phyloP scores from a whole-genome alignment of 768 basidiomycete species.

The Rubroboletus satanas region DNA sequence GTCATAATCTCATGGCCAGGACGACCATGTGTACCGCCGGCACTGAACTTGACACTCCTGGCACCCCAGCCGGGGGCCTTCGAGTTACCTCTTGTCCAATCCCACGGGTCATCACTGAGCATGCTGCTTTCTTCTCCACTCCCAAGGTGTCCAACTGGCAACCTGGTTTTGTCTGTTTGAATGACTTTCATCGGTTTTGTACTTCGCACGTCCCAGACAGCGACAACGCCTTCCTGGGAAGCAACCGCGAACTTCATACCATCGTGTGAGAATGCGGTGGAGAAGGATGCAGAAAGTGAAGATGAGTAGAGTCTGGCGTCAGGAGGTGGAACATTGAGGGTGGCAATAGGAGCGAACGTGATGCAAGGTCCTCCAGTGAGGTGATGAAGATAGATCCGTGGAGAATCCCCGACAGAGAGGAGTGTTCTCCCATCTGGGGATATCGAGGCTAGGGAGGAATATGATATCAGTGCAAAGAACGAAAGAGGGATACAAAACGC shows the following conservation, averaged over 20 bases:
- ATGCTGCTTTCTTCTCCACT: conserved; percentile 47
- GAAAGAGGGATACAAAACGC: conserved; percentile 27
- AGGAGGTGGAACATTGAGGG: conserved; percentile 63
- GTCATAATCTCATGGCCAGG: conserved; percentile 72
- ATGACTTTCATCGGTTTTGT: conserved; percentile 66
- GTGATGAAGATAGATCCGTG: conserved; percentile 78
- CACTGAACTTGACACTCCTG: conserved; percentile 81
- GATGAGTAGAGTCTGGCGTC: conserved; percentile 39
- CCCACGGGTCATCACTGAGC: conserved; percentile 62
- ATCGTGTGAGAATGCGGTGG: conserved; percentile 71
- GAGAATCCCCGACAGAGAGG: conserved; percentile 88
- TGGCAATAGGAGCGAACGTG: conserved; percentile 62
- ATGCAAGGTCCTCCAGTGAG: conserved; percentile 62
- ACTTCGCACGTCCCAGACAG: conserved; percentile 80
- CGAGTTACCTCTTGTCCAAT: conserved; percentile 56
- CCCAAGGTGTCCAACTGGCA: conserved; percentile 27
- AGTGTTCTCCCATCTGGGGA: conserved; percentile 86
- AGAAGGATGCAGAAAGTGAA: conserved; percentile 68
- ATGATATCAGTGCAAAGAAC: conserved; percentile 8
- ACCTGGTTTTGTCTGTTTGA: conserved; percentile 46
- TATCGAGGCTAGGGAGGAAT: conserved; percentile 61
- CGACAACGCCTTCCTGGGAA: conserved; percentile 76
- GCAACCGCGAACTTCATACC: conserved; percentile 80
- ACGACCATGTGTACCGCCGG: conserved; percentile 45
- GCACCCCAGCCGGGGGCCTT: conserved; percentile 81